phyloP scores from a whole-genome alignment of 257 asterid genomes.

The Agastache rugosa region DNA sequence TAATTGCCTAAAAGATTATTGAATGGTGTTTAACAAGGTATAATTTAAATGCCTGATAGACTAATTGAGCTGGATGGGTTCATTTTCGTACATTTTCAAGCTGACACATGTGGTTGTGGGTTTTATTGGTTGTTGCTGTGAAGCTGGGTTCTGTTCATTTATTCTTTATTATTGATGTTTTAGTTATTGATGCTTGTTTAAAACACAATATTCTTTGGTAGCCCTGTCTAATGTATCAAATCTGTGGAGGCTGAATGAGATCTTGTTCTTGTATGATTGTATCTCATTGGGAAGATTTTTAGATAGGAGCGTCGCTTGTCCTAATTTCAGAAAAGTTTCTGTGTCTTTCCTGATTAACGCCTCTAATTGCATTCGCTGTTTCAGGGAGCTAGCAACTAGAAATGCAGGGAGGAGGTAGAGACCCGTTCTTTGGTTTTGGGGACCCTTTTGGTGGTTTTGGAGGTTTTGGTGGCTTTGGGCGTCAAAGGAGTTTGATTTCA shows the following conservation, averaged over 20 bases:
- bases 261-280: conserved; percentile 14
- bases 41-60: not conserved
- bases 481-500: conserved; percentile 56
- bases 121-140: not conserved
- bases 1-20: not conserved
- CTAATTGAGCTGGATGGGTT: not conserved
- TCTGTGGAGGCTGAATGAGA: not conserved
- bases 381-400: conserved; percentile 37
- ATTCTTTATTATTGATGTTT: not conserved
- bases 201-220: not conserved
- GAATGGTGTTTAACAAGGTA: too few species aligned
- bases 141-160: not conserved
- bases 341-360: not conserved
- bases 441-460: conserved; percentile 57
- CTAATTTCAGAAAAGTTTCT: not conserved
- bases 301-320: not conserved
- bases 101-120: not conserved
- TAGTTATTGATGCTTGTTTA: not conserved
- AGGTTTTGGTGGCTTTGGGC: conserved; percentile 58
- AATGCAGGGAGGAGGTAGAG: conserved; percentile 91
- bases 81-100: not conserved
- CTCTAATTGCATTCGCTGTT: conserved; percentile 23
- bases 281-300: not conserved
- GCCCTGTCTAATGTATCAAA: not conserved
- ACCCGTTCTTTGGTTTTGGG: conserved; percentile 75